Percentiles rank a stretch among this genome's conserved stretches.
Conservation (phyloP, 2,329 filamentous ascomycete species). For the Dothistroma septosporum region DNA sequence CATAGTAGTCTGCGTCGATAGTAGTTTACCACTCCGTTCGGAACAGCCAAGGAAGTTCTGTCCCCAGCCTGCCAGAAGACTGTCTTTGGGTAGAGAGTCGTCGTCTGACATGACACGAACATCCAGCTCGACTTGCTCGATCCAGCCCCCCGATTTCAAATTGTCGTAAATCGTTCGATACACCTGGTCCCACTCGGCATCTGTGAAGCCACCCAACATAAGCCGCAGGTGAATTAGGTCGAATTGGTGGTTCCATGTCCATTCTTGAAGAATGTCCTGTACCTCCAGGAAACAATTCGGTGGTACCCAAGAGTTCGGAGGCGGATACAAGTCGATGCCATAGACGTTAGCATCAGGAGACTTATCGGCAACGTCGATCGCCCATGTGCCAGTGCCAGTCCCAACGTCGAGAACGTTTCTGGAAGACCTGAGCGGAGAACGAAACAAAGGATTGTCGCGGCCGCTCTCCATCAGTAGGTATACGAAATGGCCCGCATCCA, state of each 20-base stretch:
- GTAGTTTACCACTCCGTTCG: slow-evolving; percentile 10
- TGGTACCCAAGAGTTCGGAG: slow-evolving; percentile 28
- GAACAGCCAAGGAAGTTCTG: slow-evolving; percentile 15
- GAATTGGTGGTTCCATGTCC: slow-evolving; percentile 28
- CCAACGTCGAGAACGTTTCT: slow-evolving; percentile 45
- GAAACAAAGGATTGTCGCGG: slow-evolving; percentile 20
- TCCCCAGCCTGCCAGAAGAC: slow-evolving; percentile 29
- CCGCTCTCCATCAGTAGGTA: slow-evolving; percentile 23
- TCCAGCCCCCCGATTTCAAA: slow-evolving; percentile 40
- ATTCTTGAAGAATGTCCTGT: slow-evolving; percentile 12
- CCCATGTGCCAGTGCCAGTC: slow-evolving; percentile 39
- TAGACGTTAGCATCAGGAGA: slow-evolving; percentile 26
- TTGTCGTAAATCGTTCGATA: slow-evolving; percentile 21
- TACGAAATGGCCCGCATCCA: slow-evolving; percentile 16
- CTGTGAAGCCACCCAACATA: slow-evolving; percentile 18
- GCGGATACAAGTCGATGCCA: slow-evolving; percentile 37
- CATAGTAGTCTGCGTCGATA: slow-evolving; percentile 14
- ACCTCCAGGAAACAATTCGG: slow-evolving; percentile 19
- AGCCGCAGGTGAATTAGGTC: slow-evolving; percentile 41
- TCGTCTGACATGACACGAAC: slow-evolving; percentile 17
- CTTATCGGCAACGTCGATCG: slow-evolving; percentile 35
- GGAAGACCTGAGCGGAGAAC: slow-evolving; percentile 34
- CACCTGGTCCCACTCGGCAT: slow-evolving; percentile 15
- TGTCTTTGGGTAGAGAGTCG: slow-evolving; percentile 31
- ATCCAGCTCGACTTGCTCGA: slow-evolving; percentile 40